These are phyloP conservation scores for Lasiodiplodia sp. DNA, from an alignment of 2,329 filamentous ascomycete species.

Conservation along the genomic window DNA sequence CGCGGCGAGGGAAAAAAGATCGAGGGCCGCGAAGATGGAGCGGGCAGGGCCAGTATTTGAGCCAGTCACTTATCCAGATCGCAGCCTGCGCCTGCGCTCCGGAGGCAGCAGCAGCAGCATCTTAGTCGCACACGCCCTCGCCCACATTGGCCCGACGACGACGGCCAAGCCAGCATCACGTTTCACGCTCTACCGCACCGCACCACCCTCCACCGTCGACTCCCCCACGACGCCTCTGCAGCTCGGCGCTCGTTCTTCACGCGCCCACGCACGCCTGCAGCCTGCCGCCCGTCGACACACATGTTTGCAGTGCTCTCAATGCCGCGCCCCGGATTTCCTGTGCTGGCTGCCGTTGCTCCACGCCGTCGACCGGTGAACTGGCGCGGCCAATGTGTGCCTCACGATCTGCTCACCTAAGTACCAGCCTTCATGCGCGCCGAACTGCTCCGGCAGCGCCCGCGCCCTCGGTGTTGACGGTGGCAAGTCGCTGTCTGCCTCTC, in stretches of 20 bases:
- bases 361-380: constrained; percentile 25
- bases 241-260: constrained; percentile 17
- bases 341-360: constrained; percentile 24
- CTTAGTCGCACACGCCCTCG: constrained; percentile 15
- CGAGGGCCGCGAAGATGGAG: constrained; percentile 2
- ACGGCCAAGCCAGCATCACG: constrained; percentile 11
- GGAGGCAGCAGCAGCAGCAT: constrained; percentile 18
- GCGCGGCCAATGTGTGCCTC: constrained; percentile 19
- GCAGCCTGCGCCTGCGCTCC: constrained; percentile 9
- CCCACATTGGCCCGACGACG: constrained; percentile 24
- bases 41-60: constrained; percentile 13
- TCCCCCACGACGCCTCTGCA: background rate
- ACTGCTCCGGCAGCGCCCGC: constrained; percentile 7
- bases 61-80: constrained; percentile 4
- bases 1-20: constrained; percentile 6
- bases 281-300: constrained; percentile 3
- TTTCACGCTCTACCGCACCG: constrained; percentile 11
- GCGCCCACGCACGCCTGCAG: constrained; percentile 18
- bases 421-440: background rate
- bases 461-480: background rate
- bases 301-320: constrained; percentile 14
- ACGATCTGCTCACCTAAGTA: constrained; percentile 13
- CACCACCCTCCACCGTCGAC: background rate
- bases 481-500: background rate
- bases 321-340: constrained; percentile 18